Evolutionary conservation across 176 grass and related monocot species (phyloP).

Genomic region (Otatea glauca): DNA sequence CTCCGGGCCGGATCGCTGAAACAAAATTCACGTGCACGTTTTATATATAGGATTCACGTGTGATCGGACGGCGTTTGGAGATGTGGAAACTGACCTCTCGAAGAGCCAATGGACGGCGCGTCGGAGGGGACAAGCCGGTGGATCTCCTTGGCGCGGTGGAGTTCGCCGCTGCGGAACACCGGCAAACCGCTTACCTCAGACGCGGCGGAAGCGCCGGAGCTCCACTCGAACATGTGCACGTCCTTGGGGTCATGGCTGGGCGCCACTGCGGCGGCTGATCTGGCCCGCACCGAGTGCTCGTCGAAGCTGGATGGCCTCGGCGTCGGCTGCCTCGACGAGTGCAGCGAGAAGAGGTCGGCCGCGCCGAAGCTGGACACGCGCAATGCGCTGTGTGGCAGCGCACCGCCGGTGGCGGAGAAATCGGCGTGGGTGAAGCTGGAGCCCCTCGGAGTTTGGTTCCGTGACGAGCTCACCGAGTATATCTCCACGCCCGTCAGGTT

Average conservation of each 20-base stretch:
- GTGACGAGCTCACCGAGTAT: constrained; percentile 71
- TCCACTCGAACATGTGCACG: constrained; percentile 76
- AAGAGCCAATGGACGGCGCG: constrained; percentile 1
- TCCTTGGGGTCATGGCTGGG: constrained; percentile 56
- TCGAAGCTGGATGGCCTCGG: constrained; percentile 56
- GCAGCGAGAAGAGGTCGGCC: constrained; percentile 75
- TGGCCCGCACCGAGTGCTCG: constrained; percentile 13
- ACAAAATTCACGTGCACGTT: background rate
- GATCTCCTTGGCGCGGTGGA: constrained; percentile 59
- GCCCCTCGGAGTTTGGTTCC: constrained; percentile 68
- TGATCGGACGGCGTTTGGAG: background rate
- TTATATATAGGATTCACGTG: background rate
- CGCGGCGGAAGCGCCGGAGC: constrained; percentile 58
- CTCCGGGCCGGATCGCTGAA: constrained; percentile 6
- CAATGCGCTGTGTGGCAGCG: background rate
- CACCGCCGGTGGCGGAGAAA: constrained; percentile 44
- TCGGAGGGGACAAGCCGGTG: constrained; percentile 60
- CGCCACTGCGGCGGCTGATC: constrained; percentile 44
- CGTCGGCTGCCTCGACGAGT: constrained; percentile 62
- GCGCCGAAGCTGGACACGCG: constrained; percentile 73
- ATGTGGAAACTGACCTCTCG: constrained; percentile 48
- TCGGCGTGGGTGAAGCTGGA: constrained; percentile 72
- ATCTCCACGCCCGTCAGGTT: constrained; percentile 60
- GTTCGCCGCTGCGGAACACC: constrained; percentile 59
- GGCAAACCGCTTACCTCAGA: constrained; percentile 72